Evolutionary conservation across 805 yeast species (phyloP), one percentile per base, ranked within the genome.

Genomic region (Candida ascalaphidarum): DNA sequence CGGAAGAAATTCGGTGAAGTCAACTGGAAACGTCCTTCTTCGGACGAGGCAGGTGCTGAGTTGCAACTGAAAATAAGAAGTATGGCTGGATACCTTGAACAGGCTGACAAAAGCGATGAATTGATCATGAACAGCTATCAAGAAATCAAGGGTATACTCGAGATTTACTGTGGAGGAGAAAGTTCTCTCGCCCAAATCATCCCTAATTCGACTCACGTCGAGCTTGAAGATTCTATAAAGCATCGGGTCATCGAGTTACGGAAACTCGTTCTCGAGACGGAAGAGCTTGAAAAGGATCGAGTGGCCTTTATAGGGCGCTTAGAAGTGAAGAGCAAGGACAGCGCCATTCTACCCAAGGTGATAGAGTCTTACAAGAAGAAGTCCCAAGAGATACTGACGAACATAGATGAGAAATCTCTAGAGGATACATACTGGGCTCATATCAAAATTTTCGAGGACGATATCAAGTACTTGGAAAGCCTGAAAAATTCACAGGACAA

Each of bases 41-140:
- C 86, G 1, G 39, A 44, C 8, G 65, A 50, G 3, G 71, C 74
- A 1, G 66, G 68, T 7, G 37, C 47, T 1, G 59, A 53, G 2
- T 48, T 69, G 4, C 37, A 52, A 25, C 49, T 51, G 3, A 66
- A 66, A 27, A 44, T 77, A 2, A 43, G 46, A 2, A 65, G 65
- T 13, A 56, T 78, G 45, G 61, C 60, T 18, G 46, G 43, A 3
- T 78, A 76, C 41, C 47, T 81, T 11, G 40, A 43, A 1, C 74
- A 73, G 35, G 92, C 94, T 1, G 51, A 55, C 17, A 44, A 55
- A 3, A 81, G 92, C 7, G 95, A 86, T 49, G 49, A 49, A 3
- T 55, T 67, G 2, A 69, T 83, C 0, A 40, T 50, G 5, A 46
- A 52, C 3, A 68, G 70, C 26, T 71, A 74, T 36, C 37, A 47